Conservation (phyloP, 2,329 filamentous ascomycete species). For the Capronia epimyces region DNA sequence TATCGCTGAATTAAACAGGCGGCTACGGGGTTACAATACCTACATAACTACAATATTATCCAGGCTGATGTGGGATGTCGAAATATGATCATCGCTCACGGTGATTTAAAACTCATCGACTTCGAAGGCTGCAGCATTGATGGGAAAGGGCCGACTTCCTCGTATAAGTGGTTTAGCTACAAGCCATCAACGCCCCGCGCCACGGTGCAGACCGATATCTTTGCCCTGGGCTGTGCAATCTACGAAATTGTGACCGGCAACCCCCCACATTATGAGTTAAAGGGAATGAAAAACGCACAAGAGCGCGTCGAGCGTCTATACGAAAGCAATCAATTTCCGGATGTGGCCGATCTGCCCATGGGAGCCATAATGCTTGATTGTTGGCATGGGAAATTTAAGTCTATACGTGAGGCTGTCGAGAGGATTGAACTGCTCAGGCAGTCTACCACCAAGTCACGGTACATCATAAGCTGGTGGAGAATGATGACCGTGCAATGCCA, state of each 20-base stretch:
- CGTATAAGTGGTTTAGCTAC: slow-evolving; percentile 21
- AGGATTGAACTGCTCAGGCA: background rate
- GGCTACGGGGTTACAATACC: slow-evolving; percentile 13
- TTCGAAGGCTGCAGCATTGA: slow-evolving; percentile 13
- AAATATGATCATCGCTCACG: slow-evolving; percentile 9
- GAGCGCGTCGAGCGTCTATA: slow-evolving; percentile 6
- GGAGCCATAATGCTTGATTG: slow-evolving; percentile 5
- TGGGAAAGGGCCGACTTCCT: slow-evolving; percentile 9
- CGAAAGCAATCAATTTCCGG: slow-evolving; percentile 4
- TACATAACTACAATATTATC: slow-evolving; percentile 2
- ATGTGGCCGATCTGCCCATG: slow-evolving; percentile 8
- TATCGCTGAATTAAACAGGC: slow-evolving; percentile 26
- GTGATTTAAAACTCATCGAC: slow-evolving; percentile 9
- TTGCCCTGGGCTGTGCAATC: slow-evolving; percentile 27
- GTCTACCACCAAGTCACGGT: background rate
- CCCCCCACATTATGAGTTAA: background rate
- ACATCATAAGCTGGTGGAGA: background rate
- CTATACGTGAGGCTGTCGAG: slow-evolving; percentile 7
- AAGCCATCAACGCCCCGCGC: slow-evolving; percentile 23
- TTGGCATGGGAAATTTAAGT: slow-evolving; percentile 7
- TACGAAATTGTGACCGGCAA: slow-evolving; percentile 22
- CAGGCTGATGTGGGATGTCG: slow-evolving; percentile 23
- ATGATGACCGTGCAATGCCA: background rate
- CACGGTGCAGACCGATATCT: slow-evolving; percentile 23
- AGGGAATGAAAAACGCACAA: slow-evolving; percentile 3